Conservation (phyloP, 495 filamentous ascomycete species). For the Pyronema omphalodes region DNA sequence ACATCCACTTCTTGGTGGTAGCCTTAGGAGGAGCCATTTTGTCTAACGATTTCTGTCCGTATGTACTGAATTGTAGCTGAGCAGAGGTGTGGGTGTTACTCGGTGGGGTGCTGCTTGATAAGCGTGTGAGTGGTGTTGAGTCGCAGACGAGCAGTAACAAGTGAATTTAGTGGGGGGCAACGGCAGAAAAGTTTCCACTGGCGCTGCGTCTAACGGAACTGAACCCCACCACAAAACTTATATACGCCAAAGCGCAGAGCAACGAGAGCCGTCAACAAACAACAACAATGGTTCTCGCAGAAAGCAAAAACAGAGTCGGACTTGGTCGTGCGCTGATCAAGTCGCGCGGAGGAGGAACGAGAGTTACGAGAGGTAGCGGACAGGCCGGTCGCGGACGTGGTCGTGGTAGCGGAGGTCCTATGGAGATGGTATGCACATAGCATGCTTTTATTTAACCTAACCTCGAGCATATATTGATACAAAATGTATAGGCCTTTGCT, state of each 20-base stretch:
- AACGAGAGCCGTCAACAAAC: conserved; percentile 5
- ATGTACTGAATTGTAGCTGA: neutral
- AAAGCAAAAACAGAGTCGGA: conserved; percentile 86
- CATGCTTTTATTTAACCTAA: neutral
- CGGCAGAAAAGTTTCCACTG: conserved; percentile 3
- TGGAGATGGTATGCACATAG: neutral
- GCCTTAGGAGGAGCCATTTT: conserved; percentile 17
- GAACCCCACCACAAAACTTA: conserved; percentile 3
- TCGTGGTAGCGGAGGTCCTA: conserved; percentile 2
- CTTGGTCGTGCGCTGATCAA: conserved; percentile 42
- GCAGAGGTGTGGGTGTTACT: neutral
- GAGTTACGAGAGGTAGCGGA: neutral
- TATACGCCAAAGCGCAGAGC: neutral
- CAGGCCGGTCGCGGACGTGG: neutral
- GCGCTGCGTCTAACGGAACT: neutral
- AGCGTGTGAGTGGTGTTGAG: no score
- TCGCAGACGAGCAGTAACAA: no score
- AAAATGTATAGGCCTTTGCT: neutral
- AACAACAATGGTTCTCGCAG: conserved; percentile 67
- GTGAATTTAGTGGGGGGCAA: neutral
- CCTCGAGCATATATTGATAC: neutral
- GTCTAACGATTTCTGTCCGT: neutral
- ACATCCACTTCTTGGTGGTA: conserved; percentile 79
- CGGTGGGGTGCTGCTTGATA: no score
- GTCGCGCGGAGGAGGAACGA: conserved; percentile 10